A percentile compares a stretch with the other conserved stretches of the same genome.
phyloP scores from a whole-genome alignment of 257 asterid species.

The Craterostigma plantagineum region DNA sequence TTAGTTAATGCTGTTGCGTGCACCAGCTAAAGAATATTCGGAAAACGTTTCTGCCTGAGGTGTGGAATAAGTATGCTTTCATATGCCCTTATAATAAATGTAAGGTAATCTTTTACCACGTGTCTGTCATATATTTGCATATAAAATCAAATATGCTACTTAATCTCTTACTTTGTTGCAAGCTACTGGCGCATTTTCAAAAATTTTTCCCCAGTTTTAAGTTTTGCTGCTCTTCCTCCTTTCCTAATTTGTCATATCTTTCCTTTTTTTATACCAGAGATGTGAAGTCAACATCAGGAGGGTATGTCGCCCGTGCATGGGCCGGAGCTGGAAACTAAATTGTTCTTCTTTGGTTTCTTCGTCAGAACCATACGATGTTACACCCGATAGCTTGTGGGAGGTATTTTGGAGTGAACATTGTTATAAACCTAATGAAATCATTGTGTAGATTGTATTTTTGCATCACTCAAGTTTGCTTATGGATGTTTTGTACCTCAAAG shows the following conservation, averaged over 20 bases:
- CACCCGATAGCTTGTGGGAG: slow-evolving; percentile 90
- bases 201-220: not conserved
- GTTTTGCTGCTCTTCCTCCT: slow-evolving; percentile 1
- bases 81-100: too few species aligned
- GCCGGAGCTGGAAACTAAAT: not conserved
- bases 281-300: slow-evolving; percentile 25
- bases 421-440: slow-evolving; percentile 6
- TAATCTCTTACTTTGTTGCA: too few species aligned
- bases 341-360: slow-evolving; percentile 4
- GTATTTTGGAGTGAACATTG: slow-evolving; percentile 14
- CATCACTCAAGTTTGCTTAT: slow-evolving; percentile 21
- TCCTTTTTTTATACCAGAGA: slow-evolving; percentile 28
- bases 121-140: too few species aligned
- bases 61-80: too few species aligned
- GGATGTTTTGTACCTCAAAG: too few species aligned
- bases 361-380: slow-evolving; percentile 20
- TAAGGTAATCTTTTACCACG: too few species aligned
- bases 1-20: too few species aligned
- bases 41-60: too few species aligned
- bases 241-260: slow-evolving; percentile 6
- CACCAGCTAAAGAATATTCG: too few species aligned
- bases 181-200: not conserved
- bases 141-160: too few species aligned
- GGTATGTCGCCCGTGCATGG: slow-evolving; percentile 19
- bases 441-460: not conserved